Evolutionary conservation across 2,329 filamentous ascomycete species (phyloP).

Genomic region (Aspergillus sp.): DNA sequence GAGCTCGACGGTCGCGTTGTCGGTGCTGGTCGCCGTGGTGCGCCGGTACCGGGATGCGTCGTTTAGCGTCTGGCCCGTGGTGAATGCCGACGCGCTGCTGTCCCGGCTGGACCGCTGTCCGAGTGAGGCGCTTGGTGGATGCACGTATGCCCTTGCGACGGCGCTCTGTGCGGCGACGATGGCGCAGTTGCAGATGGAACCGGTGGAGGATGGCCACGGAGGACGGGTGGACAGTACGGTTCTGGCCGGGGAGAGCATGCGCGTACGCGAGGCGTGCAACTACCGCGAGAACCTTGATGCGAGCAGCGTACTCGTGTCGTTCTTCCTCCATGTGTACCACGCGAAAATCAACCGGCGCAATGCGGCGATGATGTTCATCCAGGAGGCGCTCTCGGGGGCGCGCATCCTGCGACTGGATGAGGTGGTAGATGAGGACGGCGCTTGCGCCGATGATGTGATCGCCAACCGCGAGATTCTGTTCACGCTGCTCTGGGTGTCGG

Average conservation of each 20-base stretch:
- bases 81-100: constrained; percentile 21
- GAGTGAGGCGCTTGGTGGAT: neutral
- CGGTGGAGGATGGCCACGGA: constrained; percentile 7
- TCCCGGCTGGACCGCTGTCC: constrained; percentile 6
- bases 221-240: constrained; percentile 16
- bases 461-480: constrained; percentile 27
- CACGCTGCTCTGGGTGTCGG: constrained; percentile 29
- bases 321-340: constrained; percentile 33
- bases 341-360: constrained; percentile 29
- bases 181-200: constrained; percentile 27
- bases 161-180: constrained; percentile 33
- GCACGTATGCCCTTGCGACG: constrained; percentile 18
- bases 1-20: constrained; percentile 8
- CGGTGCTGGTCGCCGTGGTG: constrained; percentile 17
- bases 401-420: constrained; percentile 22
- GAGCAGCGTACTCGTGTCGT: constrained; percentile 24
- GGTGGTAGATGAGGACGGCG: neutral
- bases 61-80: constrained; percentile 30
- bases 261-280: constrained; percentile 16
- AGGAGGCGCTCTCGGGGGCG: constrained; percentile 27
- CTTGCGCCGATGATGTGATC: constrained; percentile 14
- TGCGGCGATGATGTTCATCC: constrained; percentile 30
- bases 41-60: constrained; percentile 23
- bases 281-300: constrained; percentile 20
- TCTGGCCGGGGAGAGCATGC: constrained; percentile 23